phyloP scores from a whole-genome alignment of 2,329 filamentous ascomycete genomes.

The Fusarium sp. region DNA sequence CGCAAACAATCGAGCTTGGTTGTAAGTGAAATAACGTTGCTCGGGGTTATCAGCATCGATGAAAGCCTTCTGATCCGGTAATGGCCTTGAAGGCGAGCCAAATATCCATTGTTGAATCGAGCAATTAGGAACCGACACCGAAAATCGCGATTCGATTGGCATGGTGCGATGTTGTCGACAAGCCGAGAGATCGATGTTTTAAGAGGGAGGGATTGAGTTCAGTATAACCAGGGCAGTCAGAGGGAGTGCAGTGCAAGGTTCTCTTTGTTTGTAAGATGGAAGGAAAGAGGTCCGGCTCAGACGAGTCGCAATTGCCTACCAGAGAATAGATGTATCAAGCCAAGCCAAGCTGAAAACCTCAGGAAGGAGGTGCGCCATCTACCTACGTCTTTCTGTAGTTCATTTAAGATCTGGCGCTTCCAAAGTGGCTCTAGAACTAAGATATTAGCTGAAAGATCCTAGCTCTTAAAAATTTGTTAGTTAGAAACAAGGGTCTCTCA shows the following conservation, averaged over 20 bases:
- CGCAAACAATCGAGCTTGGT: slow-evolving; percentile 73
- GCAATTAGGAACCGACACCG: slow-evolving; percentile 54
- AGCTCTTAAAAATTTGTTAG: neutral
- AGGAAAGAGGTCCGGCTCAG: neutral
- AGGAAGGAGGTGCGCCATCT: slow-evolving; percentile 16
- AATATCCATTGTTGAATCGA: slow-evolving; percentile 67
- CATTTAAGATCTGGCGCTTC: slow-evolving; percentile 20
- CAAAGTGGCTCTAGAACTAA: neutral
- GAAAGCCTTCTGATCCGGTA: slow-evolving; percentile 58
- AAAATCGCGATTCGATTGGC: slow-evolving; percentile 60
- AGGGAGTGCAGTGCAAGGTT: neutral
- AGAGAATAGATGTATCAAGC: neutral
- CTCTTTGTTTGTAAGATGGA: neutral
- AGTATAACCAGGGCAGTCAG: neutral
- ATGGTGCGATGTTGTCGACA: slow-evolving; percentile 44
- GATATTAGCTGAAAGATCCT: slow-evolving; percentile 6
- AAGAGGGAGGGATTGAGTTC: neutral
- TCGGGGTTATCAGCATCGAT: slow-evolving; percentile 74
- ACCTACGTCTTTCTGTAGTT: slow-evolving; percentile 19
- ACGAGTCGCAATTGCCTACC: slow-evolving; percentile 2
- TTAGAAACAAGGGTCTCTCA: neutral
- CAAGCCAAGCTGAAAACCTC: slow-evolving; percentile 20
- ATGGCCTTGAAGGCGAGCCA: slow-evolving; percentile 54
- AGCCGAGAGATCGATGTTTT: neutral
- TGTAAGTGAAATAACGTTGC: slow-evolving; percentile 70